Evolutionary conservation across 768 basidiomycete species (phyloP), one percentile per base, ranked within the genome.

Genomic region (Pleurotus platypus): DNA sequence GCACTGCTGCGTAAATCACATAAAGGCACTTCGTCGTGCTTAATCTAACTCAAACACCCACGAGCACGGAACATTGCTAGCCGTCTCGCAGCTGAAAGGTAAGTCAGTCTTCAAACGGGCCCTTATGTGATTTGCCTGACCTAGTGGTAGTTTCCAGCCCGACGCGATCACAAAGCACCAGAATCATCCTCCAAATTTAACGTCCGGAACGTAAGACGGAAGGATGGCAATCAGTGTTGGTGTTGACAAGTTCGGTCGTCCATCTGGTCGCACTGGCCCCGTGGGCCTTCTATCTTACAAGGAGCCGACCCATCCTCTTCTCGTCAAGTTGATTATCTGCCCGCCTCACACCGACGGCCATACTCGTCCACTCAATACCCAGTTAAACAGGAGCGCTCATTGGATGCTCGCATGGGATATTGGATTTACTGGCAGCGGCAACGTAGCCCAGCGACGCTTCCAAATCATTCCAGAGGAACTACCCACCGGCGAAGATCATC

Each of bases 341-440:
- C 49, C 49, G 27, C 8, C 26, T 27, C 30, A 13, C 11, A 22
- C 6, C 5, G 6, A n/a, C 26, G n/a, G 7, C 15, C n/a, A n/a
- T 16, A 51, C n/a, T 26, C 20, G 30, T n/a, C 9, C 49, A 16
- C 15, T 12, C 26, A 39, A 26, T 4, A 11, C 30, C 3, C 30
- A 11, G 11, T 35, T 35, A 4, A 8, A n/a, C 6, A 12, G 49
- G 22, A 35, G 18, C 30, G 49, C 49, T 13, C 49, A 51, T 16
- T 51, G 49, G 49, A 51, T 51, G 49, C 16, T 51, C 6, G 30
- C 35, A 4, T 51, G 49, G 49, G 16, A 51, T 18, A 35, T 51
- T 30, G 49, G 49, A 27, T 6, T 35, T 6, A 51, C 49, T 7
- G 22, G 49, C 22, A 51, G 26, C 13, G 49, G 49, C 2, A 26